These are phyloP conservation scores for Sporothrix humicola DNA, from an alignment of 2,329 filamentous ascomycete species.

Conservation along the genomic window DNA sequence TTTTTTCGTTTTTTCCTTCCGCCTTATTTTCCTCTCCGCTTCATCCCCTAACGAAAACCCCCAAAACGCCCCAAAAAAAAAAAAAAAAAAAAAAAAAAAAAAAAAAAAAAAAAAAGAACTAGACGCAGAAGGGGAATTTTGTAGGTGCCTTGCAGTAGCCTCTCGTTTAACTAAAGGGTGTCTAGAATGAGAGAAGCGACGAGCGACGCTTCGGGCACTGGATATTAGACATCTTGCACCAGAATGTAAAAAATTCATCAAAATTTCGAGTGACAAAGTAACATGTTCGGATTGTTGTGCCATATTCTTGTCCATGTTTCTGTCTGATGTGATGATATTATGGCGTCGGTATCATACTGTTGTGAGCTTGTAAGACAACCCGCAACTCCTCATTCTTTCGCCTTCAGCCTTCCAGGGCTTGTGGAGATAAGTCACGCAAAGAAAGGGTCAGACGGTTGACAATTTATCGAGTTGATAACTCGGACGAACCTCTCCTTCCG, in stretches of 20 bases:
- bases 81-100: conserved; percentile 15
- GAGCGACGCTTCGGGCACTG: background rate
- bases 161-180: background rate
- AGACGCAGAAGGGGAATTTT: background rate
- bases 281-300: too few relatives aligned
- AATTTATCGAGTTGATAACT: background rate
- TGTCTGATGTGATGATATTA: too few relatives aligned
- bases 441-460: background rate
- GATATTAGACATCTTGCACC: background rate
- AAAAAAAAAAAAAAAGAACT: background rate
- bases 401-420: conserved; percentile 1
- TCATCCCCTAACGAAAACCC: too few relatives aligned
- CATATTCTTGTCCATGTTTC: too few relatives aligned
- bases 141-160: conserved; percentile 18
- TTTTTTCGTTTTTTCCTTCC: too few relatives aligned
- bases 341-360: too few relatives aligned
- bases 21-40: too few relatives aligned
- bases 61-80: too few relatives aligned
- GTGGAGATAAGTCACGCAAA: background rate
- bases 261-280: too few relatives aligned
- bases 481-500: background rate
- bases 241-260: too few relatives aligned
- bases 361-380: too few relatives aligned
- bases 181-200: background rate
- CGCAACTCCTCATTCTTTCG: background rate